Evolutionary conservation across 495 filamentous ascomycete genomes (phyloP).

Genomic region (Aspergillus sclerotioniger): DNA sequence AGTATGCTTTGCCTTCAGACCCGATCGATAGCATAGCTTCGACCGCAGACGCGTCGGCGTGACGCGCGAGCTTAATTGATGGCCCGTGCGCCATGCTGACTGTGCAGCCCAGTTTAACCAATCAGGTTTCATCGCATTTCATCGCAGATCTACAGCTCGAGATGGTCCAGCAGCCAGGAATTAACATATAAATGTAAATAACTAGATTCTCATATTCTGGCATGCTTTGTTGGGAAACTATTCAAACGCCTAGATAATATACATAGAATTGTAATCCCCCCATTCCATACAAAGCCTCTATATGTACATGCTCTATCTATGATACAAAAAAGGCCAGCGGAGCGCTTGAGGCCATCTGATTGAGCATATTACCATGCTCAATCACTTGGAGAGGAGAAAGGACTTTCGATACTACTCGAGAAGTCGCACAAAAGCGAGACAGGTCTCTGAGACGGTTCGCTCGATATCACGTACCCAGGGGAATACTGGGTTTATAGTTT

Average conservation of each 20-base stretch:
- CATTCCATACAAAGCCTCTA: not conserved
- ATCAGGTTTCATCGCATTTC: not conserved
- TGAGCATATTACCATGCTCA: conserved; percentile 8
- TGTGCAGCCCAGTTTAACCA: not conserved
- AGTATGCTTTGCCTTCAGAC: not conserved
- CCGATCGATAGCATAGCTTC: conserved; percentile 8
- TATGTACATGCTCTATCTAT: conserved; percentile 16
- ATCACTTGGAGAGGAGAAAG: conserved; percentile 7
- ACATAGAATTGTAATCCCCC: not conserved
- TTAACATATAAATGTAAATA: not conserved
- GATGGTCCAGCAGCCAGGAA: not conserved
- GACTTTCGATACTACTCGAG: not conserved
- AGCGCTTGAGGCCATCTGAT: not conserved
- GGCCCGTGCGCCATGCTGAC: conserved; percentile 33
- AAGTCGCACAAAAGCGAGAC: not conserved
- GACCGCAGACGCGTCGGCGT: conserved; percentile 36
- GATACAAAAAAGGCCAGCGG: conserved; percentile 16
- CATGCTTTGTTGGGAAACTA: not conserved
- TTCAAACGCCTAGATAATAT: not conserved
- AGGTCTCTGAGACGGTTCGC: not conserved
- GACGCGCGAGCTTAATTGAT: conserved; percentile 43
- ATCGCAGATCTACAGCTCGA: not conserved
- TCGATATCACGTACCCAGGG: not conserved
- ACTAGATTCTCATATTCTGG: not conserved
- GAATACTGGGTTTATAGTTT: not conserved